A percentile compares a stretch with the other conserved stretches of the same genome.
Evolutionary conservation across 129 eudicot species (phyloP).

Genomic region (Chrysanthemum makinoi): DNA sequence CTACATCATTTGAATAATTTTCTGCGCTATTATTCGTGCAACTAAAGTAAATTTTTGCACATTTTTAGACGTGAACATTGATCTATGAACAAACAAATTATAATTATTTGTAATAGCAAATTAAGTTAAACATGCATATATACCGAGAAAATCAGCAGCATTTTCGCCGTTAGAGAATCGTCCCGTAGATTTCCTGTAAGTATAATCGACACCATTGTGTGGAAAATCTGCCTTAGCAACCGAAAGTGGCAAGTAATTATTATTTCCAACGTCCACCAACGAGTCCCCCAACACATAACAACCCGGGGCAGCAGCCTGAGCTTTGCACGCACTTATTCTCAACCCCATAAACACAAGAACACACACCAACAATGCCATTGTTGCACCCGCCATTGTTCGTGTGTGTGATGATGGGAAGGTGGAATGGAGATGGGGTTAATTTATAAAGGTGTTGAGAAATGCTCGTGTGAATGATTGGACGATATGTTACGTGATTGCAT

Average conservation of each 20-base stretch:
- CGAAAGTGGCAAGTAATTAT: constrained; percentile 52
- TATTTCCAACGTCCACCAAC: constrained; percentile 74
- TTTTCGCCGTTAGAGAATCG: constrained; percentile 75
- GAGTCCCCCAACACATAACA: constrained; percentile 71
- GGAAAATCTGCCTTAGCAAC: constrained; percentile 67
- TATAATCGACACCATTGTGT: constrained; percentile 66
- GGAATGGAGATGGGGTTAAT: constrained; percentile 10
- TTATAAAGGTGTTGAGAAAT: background rate
- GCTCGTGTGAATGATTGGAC: constrained; percentile 6
- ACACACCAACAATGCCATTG: constrained; percentile 16
- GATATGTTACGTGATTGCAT: background rate
- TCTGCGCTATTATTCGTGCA: too few relatives aligned
- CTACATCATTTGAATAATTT: too few relatives aligned
- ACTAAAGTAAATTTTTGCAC: too few relatives aligned
- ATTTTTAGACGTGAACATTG: background rate
- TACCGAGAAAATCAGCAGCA: constrained; percentile 78
- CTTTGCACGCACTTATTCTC: background rate
- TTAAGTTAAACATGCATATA: constrained; percentile 19
- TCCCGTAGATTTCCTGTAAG: constrained; percentile 55
- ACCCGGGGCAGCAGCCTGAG: constrained; percentile 31
- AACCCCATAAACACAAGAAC: constrained; percentile 8
- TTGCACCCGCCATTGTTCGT: background rate
- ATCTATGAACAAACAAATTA: background rate
- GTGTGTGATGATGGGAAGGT: constrained; percentile 9
- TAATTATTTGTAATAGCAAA: too few relatives aligned